phyloP scores from a whole-genome alignment of 352 stramenopile species.

The Phytophthora sansomeana region DNA sequence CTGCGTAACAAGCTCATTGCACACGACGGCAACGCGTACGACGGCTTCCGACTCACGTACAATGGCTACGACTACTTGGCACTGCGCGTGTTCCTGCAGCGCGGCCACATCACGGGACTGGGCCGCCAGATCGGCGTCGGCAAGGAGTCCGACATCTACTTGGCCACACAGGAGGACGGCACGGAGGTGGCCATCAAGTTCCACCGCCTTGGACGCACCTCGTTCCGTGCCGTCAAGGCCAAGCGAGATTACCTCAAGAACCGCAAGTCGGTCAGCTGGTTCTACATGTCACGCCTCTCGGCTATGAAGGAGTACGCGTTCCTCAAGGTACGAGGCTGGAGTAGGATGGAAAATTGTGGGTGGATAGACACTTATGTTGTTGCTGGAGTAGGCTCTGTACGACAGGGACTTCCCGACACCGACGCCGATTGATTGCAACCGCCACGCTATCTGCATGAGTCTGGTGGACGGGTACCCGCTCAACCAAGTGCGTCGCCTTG shows the following conservation, averaged over 20 bases:
- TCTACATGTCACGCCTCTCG: constrained; percentile 99
- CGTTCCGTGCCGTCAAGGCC: constrained; percentile 96
- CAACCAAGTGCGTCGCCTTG: constrained; percentile 94
- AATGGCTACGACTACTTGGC: constrained; percentile 99
- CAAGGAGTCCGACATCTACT: constrained; percentile 99
- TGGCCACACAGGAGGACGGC: constrained; percentile 93
- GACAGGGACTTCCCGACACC: constrained; percentile 98
- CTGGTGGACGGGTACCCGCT: constrained; percentile 95
- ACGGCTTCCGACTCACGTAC: constrained; percentile 98
- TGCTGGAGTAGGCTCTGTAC: constrained; percentile 84
- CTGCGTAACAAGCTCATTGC: constrained; percentile 98
- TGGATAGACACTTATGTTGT: neutral
- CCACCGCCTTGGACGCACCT: constrained; percentile 98
- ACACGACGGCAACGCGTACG: constrained; percentile 97
- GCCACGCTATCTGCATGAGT: constrained; percentile 98
- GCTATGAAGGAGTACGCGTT: constrained; percentile 99
- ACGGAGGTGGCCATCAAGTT: constrained; percentile 99
- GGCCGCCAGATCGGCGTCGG: constrained; percentile 97
- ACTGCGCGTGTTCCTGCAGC: constrained; percentile 94
- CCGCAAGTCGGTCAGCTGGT: constrained; percentile 96
- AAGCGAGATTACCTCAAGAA: constrained; percentile 99
- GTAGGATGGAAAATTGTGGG: neutral
- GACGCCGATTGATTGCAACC: constrained; percentile 97
- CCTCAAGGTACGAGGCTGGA: constrained; percentile 86
- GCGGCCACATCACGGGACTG: constrained; percentile 92